Evolutionary conservation across 1,284 basidiomycete species (phyloP).

Genomic region (Ceratobasidium sp.): DNA sequence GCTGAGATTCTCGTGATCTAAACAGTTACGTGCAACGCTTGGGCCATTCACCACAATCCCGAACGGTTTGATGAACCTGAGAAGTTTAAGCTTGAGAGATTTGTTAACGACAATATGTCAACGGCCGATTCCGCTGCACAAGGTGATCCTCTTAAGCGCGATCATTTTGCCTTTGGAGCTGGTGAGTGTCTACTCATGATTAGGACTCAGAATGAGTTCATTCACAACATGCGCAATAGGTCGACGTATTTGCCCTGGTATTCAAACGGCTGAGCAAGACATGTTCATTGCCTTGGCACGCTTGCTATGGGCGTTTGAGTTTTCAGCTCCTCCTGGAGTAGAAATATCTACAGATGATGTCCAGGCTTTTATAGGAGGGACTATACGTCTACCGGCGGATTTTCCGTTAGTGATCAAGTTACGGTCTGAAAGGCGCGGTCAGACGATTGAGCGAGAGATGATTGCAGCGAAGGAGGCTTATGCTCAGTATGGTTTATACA

Average conservation of each 20-base stretch:
- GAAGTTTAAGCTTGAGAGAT: slow-evolving; percentile 16
- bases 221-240: background rate
- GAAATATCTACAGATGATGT: slow-evolving; percentile 7
- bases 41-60: slow-evolving; percentile 25
- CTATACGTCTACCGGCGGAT: slow-evolving; percentile 1
- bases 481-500: slow-evolving; percentile 23
- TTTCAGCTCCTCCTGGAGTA: slow-evolving; percentile 13
- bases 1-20: background rate
- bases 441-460: slow-evolving; percentile 26
- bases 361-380: slow-evolving; percentile 12
- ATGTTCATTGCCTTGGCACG: slow-evolving; percentile 21
- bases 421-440: slow-evolving; percentile 3
- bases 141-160: slow-evolving; percentile 26
- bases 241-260: slow-evolving; percentile 16
- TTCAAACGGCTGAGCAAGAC: slow-evolving; percentile 26
- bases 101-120: slow-evolving; percentile 15
- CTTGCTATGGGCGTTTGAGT: slow-evolving; percentile 33
- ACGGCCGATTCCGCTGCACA: slow-evolving; percentile 30
- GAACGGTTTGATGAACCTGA: slow-evolving; percentile 21
- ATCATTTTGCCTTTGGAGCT: slow-evolving; percentile 36
- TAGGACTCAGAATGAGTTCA: too few species aligned
- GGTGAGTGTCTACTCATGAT: background rate
- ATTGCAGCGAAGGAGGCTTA: slow-evolving; percentile 6
- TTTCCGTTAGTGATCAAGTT: slow-evolving; percentile 34
- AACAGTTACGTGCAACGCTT: slow-evolving; percentile 30